Base-by-base conservation (phyloP, 78 protist genomes). In the Dictyostelium firmibasis region DNA sequence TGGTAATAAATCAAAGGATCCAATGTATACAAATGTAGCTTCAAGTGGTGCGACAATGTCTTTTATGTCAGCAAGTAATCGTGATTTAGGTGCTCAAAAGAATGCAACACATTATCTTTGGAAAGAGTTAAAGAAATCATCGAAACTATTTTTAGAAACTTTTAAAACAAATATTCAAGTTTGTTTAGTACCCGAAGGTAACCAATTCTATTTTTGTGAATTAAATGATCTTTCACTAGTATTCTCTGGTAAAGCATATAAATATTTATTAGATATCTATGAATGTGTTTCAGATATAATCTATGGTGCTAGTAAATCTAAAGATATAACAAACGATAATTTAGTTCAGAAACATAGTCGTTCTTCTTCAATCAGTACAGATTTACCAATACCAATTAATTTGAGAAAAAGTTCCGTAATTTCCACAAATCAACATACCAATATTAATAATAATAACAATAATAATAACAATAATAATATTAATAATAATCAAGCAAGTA, bases 121-220 rank as follows among this genome's bases (percentile, higher is more conserved):
- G 86, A 33, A 69, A 18, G 43, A 41, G 18, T 50, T 89, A 57
- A 78, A 89, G 31, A 62, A 81, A 18, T 38, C 82, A 35, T 4
- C 87, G 2, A 89, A 69, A 16, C 4, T 89, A 9, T 89, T 89
- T 60, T 53, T 89, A 14, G 94, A 89, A 35, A 27, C 69, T 11
- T 89, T 89, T 50, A 35, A 81, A 44, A 89, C 94, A 0, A 57
- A 44, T 27, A 33, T 89, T 31, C 84, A 67, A 29, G 33, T 89
- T 64, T 60, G 88, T 29, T 11, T 89, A 23, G 86, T 89, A 11
- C 82, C 86, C 2, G 94, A 89, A n/a, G 94, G 94, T 11, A 89
- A 89, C 13, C 94, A 89, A 89, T 89, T 89, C 74, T 81, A 69
- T 67, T 89, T 89, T 57, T 69, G 72, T 50, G 94, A 89, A 33